Evolutionary conservation across 106 monocot genomes (phyloP), one percentile per base, ranked within the genome.

Genomic region (Acorus calamus): DNA sequence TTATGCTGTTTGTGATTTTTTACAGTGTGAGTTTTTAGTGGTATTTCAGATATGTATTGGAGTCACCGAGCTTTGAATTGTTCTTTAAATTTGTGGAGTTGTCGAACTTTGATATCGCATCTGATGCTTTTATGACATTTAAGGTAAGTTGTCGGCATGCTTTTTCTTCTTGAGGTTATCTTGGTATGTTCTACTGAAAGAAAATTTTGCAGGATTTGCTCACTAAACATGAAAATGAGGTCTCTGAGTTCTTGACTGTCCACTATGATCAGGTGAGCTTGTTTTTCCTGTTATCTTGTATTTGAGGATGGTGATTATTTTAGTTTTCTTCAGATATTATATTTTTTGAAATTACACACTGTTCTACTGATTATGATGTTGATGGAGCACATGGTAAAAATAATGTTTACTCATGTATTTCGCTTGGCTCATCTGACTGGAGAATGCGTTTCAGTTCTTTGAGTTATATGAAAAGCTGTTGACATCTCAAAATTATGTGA

Each of bases 61-160:
- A 85, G 71, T 89, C 85, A 70, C 13, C 66, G 8, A 98, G 98
- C 75, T 86, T 98, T 71, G 88, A 92, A 53, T 79, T 98, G 59
- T 92, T 98, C 68, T 98, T 98, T 66, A 85, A 88, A 63, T 98
- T 88, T 73, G 92, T 85, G 59, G 98, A 98, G 73, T 66, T 98
- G 51, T 85, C 92, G 58, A 92, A 85, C 53, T 92, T 98, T 81
- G 98, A 98, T 83, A 88, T 98, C 81, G 92, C 92, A 72, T 98
- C 98, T 49, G 98, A 98, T 81, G 98, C 98, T 74, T 85, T 98
- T 64, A 66, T 82, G 65, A 98, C 98, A 49, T 98, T 98, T 77
- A 92, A 98, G 98, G 98, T 88, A 59, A 64, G 63, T 61, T 45
- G 47, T 49, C 48, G 2, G 46, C 57, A 54, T 8, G 12, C 49